Evolutionary conservation across 768 basidiomycete genomes (phyloP).

Genomic region (Sarcodon sp.): DNA sequence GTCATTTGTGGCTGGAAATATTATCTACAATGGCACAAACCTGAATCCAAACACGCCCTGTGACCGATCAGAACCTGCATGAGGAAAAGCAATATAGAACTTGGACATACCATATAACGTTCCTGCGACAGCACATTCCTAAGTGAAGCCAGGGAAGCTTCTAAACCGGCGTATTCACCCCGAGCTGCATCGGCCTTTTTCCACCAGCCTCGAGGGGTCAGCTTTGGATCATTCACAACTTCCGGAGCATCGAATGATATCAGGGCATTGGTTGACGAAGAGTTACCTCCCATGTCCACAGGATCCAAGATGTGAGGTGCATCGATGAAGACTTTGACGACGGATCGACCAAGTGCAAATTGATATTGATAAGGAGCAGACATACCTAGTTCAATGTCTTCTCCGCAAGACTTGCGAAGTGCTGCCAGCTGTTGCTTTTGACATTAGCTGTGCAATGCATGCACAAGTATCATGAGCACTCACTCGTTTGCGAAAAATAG

Average conservation of each 20-base stretch:
- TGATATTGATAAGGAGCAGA: not conserved
- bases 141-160: constrained; percentile 40
- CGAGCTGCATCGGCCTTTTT: constrained; percentile 23
- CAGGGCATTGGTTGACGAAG: constrained; percentile 12
- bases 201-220: constrained; percentile 66
- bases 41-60: constrained; percentile 79
- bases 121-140: constrained; percentile 43
- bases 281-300: constrained; percentile 34
- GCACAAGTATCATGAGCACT: constrained; percentile 10
- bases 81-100: constrained; percentile 11
- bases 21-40: constrained; percentile 17
- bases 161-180: constrained; percentile 42
- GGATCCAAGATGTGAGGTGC: constrained; percentile 58
- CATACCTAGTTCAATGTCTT: constrained; percentile 53
- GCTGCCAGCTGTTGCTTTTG: constrained; percentile 43
- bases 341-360: not conserved
- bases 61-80: constrained; percentile 1
- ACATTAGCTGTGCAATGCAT: not conserved
- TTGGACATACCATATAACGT: constrained; percentile 48
- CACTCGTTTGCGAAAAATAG: constrained; percentile 61
- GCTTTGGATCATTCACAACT: constrained; percentile 29
- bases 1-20: constrained; percentile 1
- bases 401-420: constrained; percentile 54
- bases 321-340: constrained; percentile 52
- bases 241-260: constrained; percentile 29